phyloP scores from a whole-genome alignment of 1,284 basidiomycete genomes.

The Agroathelia rolfsii region DNA sequence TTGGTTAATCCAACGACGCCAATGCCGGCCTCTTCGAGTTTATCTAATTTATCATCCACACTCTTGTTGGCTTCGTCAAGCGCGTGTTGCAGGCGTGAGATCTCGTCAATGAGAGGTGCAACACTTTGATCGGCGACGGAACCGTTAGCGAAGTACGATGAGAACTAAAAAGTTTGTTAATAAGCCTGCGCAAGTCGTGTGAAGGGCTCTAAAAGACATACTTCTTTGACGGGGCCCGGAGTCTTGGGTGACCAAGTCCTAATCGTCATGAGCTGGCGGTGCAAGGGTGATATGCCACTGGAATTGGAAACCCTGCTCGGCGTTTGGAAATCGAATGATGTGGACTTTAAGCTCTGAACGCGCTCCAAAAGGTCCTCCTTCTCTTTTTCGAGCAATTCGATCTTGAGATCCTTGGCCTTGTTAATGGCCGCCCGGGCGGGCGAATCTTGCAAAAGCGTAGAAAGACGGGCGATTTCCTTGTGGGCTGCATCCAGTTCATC shows the following conservation, averaged over 20 bases:
- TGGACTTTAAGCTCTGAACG: conserved; percentile 44
- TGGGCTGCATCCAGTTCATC: conserved; percentile 73
- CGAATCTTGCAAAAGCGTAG: conserved; percentile 57
- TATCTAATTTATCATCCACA: conserved; percentile 78
- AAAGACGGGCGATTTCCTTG: conserved; percentile 69
- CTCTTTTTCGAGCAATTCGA: conserved; percentile 67
- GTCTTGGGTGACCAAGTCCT: conserved; percentile 61
- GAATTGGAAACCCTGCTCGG: conserved; percentile 43
- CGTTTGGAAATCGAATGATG: conserved; percentile 38
- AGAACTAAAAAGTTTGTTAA: conserved; percentile 34
- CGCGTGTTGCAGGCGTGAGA: conserved; percentile 56
- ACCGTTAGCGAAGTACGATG: conserved; percentile 65
- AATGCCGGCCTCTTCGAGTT: conserved; percentile 67
- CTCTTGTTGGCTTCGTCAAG: conserved; percentile 70
- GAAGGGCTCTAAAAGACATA: conserved; percentile 27
- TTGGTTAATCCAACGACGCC: conserved; percentile 59
- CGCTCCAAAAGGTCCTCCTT: conserved; percentile 65
- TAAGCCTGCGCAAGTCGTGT: conserved; percentile 4
- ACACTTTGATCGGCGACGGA: conserved; percentile 38
- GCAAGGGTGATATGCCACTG: conserved; percentile 60
- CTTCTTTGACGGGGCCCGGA: conserved; percentile 68
- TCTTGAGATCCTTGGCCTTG: conserved; percentile 60
- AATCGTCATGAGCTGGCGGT: conserved; percentile 59
- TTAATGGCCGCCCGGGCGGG: conserved; percentile 68
- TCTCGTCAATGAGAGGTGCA: conserved; percentile 52